Base-by-base conservation (phyloP, 2,329 filamentous ascomycete species). In the Pleurostoma richardsiae region DNA sequence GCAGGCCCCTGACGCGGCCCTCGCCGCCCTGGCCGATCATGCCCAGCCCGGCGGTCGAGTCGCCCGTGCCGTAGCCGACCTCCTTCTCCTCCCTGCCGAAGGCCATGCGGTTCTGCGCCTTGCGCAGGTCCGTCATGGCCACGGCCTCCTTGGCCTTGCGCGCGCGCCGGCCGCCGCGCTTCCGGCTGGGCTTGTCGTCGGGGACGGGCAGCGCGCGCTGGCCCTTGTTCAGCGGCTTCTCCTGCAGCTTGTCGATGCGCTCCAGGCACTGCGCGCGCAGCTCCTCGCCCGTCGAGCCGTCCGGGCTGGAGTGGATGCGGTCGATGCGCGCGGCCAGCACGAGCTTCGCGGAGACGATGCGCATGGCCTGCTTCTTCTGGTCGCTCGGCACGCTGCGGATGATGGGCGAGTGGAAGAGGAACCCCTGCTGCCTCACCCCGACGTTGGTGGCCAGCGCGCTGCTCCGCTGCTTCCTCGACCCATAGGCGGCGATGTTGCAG, bases 41-140 rank as follows among this genome's bases (percentile, higher is more conserved):
- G 47, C 94, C 94, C 65, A 99, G 73, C 29, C 94, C 94, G 50
- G 85, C 84, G 0, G 91, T 95, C 46, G 82, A 82, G 56, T 96
- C 90, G 43, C 90, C 89, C 1, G 82, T 83, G 33, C 90, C 92
- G 63, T 95, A 97, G 30, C 91, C 92, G 1, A 94, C 85, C 67
- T 99, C 94, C 58, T 83, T 85, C 68, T 99, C 94, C 66, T 97
- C 92, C 64, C 95, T 94, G 49, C 91, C 91, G 60, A 99, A 99
- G 0, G 85, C 90, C 80, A 99, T 86, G 45, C 94, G 82, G 70
- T 99, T 99, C 68, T 97, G 94, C 4, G 90, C 90, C 66, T 97
- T 96, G 54, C 91, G 85, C 30, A 99, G 74, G 46, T 99, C 94
- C 0, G 94, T 99, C 90, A 96, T 95, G 50, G 94, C 92, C 5